Evolutionary conservation across 345 rosid species (phyloP), one percentile per base, ranked within the genome.

Genomic region (Atalantia buxifolia): DNA sequence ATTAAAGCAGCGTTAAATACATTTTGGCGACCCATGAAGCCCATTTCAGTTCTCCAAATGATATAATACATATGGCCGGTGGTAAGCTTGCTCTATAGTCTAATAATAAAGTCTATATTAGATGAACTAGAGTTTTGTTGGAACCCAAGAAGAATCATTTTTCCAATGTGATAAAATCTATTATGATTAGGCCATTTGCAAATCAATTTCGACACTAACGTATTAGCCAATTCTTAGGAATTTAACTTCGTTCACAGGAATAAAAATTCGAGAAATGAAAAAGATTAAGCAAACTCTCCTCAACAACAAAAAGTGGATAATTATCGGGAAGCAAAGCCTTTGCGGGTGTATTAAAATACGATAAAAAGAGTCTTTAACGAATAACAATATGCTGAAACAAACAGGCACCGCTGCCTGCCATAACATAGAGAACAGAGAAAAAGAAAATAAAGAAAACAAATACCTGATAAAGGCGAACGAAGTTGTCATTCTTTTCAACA

Each of bases 401-500:
- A 57, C 48, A 72, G 16, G 50, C 50, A 12, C 18, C 9, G 50
- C 50, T 45, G 50, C 50, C 50, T 45, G 18, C 18, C 16, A 13
- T 45, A 1, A 2, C 19, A 9, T 36, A 2, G 67, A 5, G 24
- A 70, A 75, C 14, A 53, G 21, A 12, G 31, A 76, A 25, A 25
- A 16, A 3, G 22, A 31, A 38, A 69, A 2, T 45, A 45, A 45
- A 45, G 50, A 13, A 1, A 45, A 40, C 13, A 40, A n/a, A 69
- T 14, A 91, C 99, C 97, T 96, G 98, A 74, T 74, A 91, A 16
- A 96, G 83, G 59, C 98, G 89, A 80, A 88, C 95, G 75, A 87
- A 90, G 40, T 91, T 93, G 42, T 85, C 89, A 68, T 86, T 90
- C 85, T 88, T 91, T 81, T 93, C 94, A 12, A 95, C 84, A 85